These are phyloP conservation scores for Nitzschia putrida DNA, from an alignment of 108 stramenopile genomes.

Conservation along the genomic window DNA sequence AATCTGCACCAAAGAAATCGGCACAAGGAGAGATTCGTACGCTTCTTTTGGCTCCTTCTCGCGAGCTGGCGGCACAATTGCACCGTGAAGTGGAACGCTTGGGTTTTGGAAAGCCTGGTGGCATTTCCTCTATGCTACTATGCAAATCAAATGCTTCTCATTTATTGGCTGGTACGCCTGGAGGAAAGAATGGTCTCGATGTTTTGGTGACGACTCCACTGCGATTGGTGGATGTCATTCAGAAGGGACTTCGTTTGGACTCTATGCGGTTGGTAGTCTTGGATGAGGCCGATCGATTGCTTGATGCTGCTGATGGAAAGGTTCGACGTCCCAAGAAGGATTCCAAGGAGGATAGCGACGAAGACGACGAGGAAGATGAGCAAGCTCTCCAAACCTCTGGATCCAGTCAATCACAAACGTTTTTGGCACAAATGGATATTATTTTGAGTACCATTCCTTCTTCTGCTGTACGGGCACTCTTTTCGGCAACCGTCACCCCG, in stretches of 20 bases:
- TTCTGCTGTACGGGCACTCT: constrained; percentile 86
- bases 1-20: background rate
- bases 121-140: constrained; percentile 71
- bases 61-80: constrained; percentile 94
- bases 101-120: constrained; percentile 75
- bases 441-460: constrained; percentile 77
- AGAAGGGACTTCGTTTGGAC: constrained; percentile 65
- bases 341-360: constrained; percentile 20
- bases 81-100: constrained; percentile 92
- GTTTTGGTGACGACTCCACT: constrained; percentile 77
- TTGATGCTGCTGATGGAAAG: constrained; percentile 78
- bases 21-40: constrained; percentile 68
- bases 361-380: constrained; percentile 11
- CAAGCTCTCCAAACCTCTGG: constrained; percentile 46
- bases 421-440: constrained; percentile 92
- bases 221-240: constrained; percentile 73
- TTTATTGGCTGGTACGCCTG: constrained; percentile 60
- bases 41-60: constrained; percentile 89
- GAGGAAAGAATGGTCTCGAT: constrained; percentile 77
- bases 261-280: constrained; percentile 87
- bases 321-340: constrained; percentile 10
- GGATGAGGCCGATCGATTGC: constrained; percentile 96
- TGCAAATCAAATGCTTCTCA: constrained; percentile 80
- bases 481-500: constrained; percentile 94
- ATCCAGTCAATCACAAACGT: constrained; percentile 72